Conservation (phyloP, 768 basidiomycete genomes). For the Agaricus blazei region DNA sequence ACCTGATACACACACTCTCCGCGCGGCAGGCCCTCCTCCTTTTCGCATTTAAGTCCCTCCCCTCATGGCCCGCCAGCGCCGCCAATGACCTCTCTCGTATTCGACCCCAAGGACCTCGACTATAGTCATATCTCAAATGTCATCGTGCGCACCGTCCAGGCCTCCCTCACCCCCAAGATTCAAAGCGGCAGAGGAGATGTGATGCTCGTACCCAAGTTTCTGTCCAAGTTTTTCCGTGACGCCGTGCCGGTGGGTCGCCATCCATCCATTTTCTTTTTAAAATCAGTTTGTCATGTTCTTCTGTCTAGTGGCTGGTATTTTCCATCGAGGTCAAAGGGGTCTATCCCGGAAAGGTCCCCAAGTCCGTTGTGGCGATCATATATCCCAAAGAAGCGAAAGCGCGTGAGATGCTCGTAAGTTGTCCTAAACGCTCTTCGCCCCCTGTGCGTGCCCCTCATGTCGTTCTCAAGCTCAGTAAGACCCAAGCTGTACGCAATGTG, state of each 20-base stretch:
- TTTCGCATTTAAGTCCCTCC: not conserved
- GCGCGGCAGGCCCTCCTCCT: not conserved
- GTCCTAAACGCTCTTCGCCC: not conserved
- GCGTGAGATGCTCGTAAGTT: conserved; percentile 4
- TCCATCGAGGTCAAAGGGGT: conserved; percentile 3
- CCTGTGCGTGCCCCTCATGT: not conserved
- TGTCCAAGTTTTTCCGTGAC: not conserved
- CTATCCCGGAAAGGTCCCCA: conserved; percentile 10
- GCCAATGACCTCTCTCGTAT: conserved; percentile 1
- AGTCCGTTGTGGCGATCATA: conserved; percentile 5
- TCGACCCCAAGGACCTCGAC: conserved; percentile 9
- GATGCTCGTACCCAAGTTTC: conserved; percentile 4
- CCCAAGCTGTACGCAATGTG: not conserved
- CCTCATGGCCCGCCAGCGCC: not conserved
- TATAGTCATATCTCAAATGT: conserved; percentile 8
- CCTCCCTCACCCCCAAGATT: conserved; percentile 3
- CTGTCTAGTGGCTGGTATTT: conserved; percentile 3
- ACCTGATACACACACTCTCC: conserved; percentile 6
- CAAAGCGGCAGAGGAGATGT: conserved; percentile 7
- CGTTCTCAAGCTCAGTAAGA: not conserved
- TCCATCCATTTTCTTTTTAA: not conserved
- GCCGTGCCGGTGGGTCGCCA: conserved; percentile 3
- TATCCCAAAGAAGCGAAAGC: conserved; percentile 6
- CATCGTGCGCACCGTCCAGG: conserved; percentile 9
- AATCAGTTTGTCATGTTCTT: not conserved